Percentiles rank a stretch among this genome's conserved stretches.
phyloP scores from a whole-genome alignment of 2,329 filamentous ascomycete species.

The Ramularia endophylla region DNA sequence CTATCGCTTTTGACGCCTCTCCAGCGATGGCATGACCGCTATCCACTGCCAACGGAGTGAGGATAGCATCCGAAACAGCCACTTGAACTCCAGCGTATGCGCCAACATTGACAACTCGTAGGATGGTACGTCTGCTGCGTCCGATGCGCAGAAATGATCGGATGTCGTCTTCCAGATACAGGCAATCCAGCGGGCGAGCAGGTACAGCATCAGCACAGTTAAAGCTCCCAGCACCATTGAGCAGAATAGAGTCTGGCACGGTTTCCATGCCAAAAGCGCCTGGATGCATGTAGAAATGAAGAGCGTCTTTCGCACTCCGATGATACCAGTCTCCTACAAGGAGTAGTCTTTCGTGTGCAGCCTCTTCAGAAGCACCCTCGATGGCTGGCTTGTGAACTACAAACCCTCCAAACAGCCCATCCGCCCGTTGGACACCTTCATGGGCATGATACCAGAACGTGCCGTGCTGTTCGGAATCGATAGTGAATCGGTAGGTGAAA shows the following conservation, averaged over 20 bases:
- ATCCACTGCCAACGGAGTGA: conserved; percentile 38
- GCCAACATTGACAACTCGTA: conserved; percentile 42
- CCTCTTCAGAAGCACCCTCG: conserved; percentile 21
- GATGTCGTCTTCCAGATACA: conserved; percentile 14
- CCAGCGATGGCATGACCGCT: conserved; percentile 33
- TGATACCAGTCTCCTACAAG: conserved; percentile 49
- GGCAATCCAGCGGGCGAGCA: conserved; percentile 42
- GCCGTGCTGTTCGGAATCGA: conserved; percentile 32
- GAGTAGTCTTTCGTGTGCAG: conserved; percentile 39
- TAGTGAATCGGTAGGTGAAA: conserved; percentile 35
- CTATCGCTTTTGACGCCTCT: conserved; percentile 29
- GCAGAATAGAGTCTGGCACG: conserved; percentile 43
- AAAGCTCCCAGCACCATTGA: conserved; percentile 44
- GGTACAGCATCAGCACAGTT: conserved; percentile 42
- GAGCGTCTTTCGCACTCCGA: conserved; percentile 35
- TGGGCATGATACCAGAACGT: conserved; percentile 49
- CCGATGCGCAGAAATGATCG: conserved; percentile 12
- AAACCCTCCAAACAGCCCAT: conserved; percentile 45
- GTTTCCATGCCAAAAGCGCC: conserved; percentile 42
- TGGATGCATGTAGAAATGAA: conserved; percentile 40
- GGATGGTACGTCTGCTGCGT: conserved; percentile 26
- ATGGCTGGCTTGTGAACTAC: conserved; percentile 39
- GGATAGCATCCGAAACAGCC: conserved; percentile 25
- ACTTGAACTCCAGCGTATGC: conserved; percentile 38
- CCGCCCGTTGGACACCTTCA: conserved; percentile 37